phyloP scores from a whole-genome alignment of 1,139 yeast species.

The Yamadazyma epiphylla region DNA sequence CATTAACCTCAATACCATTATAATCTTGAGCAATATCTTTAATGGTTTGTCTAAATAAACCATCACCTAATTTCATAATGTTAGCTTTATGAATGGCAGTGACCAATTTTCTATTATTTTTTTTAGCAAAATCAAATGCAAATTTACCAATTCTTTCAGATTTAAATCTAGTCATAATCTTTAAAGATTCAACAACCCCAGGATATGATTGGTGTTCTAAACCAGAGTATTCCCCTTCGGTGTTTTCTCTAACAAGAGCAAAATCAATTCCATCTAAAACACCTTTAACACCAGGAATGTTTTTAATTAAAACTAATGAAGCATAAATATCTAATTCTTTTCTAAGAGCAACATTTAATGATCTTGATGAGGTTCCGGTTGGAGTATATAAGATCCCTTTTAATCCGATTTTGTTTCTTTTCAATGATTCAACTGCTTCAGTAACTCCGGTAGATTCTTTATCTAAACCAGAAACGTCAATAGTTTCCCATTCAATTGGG shows the following conservation, averaged over 20 bases:
- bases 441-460: slow-evolving; percentile 55
- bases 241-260: slow-evolving; percentile 94
- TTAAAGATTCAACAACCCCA: slow-evolving; percentile 95
- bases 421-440: slow-evolving; percentile 86
- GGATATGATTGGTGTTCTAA: slow-evolving; percentile 96
- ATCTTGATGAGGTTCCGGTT: slow-evolving; percentile 52
- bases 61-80: slow-evolving; percentile 98
- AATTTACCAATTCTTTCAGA: slow-evolving; percentile 97
- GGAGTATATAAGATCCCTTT: slow-evolving; percentile 96
- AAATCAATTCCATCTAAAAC: slow-evolving; percentile 86
- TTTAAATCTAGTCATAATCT: slow-evolving; percentile 91
- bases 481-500: slow-evolving; percentile 93
- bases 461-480: slow-evolving; percentile 80
- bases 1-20: slow-evolving; percentile 79
- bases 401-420: slow-evolving; percentile 95
- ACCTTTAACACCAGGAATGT: slow-evolving; percentile 91
- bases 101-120: slow-evolving; percentile 87
- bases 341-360: slow-evolving; percentile 94
- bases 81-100: slow-evolving; percentile 99
- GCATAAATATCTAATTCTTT: slow-evolving; percentile 96
- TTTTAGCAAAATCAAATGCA: slow-evolving; percentile 92
- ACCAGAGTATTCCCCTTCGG: slow-evolving; percentile 98
- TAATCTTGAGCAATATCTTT: slow-evolving; percentile 87
- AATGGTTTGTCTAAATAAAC: slow-evolving; percentile 92
- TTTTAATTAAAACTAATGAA: slow-evolving; percentile 86